Evolutionary conservation across 768 basidiomycete species (phyloP).

Genomic region (Mycena filopes): DNA sequence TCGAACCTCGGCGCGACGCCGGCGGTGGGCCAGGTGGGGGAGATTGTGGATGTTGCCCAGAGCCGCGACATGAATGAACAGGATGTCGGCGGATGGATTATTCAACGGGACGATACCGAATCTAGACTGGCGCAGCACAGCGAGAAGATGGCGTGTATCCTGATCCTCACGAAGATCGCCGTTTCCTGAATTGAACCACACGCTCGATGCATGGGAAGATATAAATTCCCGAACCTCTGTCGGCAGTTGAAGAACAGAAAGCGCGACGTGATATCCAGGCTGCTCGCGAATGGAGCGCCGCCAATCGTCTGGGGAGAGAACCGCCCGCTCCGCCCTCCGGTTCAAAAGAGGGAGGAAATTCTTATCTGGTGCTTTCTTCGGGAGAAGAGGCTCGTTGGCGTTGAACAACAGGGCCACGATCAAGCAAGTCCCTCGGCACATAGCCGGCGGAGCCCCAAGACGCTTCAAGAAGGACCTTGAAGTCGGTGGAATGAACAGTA

Average conservation of each 20-base stretch:
- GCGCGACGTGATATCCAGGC: background rate
- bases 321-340: background rate
- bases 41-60: conserved; percentile 4
- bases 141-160: conserved; percentile 9
- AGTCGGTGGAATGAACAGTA: conserved; percentile 2
- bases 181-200: conserved; percentile 1
- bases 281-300: conserved; percentile 2
- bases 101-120: background rate
- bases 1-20: conserved; percentile 6
- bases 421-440: background rate
- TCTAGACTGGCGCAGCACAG: background rate
- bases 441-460: background rate
- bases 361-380: background rate
- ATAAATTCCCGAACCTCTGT: background rate
- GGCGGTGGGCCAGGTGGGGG: conserved; percentile 12
- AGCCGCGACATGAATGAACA: conserved; percentile 24
- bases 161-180: background rate
- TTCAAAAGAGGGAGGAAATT: background rate
- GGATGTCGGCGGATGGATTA: background rate
- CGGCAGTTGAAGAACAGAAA: conserved; percentile 9
- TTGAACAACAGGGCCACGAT: conserved; percentile 2
- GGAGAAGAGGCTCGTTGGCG: too few species aligned
- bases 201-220: background rate
- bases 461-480: background rate
- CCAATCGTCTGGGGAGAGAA: conserved; percentile 1